These are phyloP conservation scores for Globisporangium canariense DNA, from an alignment of 352 stramenopile species.

Conservation along the genomic window DNA sequence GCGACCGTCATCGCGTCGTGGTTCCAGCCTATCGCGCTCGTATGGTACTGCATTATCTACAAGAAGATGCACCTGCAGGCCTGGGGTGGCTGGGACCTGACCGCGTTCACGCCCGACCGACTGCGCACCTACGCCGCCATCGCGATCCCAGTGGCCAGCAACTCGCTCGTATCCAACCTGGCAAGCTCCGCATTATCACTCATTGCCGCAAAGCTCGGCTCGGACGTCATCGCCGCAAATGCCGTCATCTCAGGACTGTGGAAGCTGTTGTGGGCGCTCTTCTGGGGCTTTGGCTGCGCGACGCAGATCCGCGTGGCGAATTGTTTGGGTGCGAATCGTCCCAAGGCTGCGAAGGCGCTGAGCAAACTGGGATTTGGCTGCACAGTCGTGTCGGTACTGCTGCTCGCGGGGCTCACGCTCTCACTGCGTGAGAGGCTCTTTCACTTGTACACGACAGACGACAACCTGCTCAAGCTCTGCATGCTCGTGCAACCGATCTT, in stretches of 20 bases:
- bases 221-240: slow-evolving; percentile 75
- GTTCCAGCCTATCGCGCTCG: slow-evolving; percentile 76
- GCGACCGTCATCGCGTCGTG: slow-evolving; percentile 73
- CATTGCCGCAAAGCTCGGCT: slow-evolving; percentile 65
- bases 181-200: slow-evolving; percentile 70
- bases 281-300: slow-evolving; percentile 76
- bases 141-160: slow-evolving; percentile 53
- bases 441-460: slow-evolving; percentile 46
- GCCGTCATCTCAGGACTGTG: slow-evolving; percentile 65
- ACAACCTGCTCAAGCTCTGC: slow-evolving; percentile 40
- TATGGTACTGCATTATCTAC: slow-evolving; percentile 76
- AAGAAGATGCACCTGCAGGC: slow-evolving; percentile 69
- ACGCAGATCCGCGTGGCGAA: slow-evolving; percentile 79
- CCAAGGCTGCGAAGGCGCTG: slow-evolving; percentile 58
- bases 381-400: slow-evolving; percentile 43
- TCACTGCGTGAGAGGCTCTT: slow-evolving; percentile 35
- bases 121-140: slow-evolving; percentile 65
- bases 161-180: slow-evolving; percentile 68
- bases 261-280: slow-evolving; percentile 67
- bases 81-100: slow-evolving; percentile 62
- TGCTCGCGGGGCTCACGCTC: slow-evolving; percentile 36
- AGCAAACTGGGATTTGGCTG: slow-evolving; percentile 59
- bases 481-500: slow-evolving; percentile 52
- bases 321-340: slow-evolving; percentile 66
- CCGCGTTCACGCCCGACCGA: slow-evolving; percentile 50